Conservation (phyloP, 768 basidiomycete species). For the Lyophyllum atratum region DNA sequence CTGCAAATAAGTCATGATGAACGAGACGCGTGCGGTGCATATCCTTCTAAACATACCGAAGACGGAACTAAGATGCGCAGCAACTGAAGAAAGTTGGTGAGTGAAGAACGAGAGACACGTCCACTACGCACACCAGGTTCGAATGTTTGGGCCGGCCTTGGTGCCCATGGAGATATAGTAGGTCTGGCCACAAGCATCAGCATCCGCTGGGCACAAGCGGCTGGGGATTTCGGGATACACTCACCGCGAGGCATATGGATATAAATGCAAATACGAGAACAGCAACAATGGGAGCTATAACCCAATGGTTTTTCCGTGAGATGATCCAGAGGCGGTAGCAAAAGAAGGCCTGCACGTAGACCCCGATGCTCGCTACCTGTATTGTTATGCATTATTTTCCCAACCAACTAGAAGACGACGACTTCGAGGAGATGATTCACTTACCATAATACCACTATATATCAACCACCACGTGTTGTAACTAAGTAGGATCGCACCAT, state of each 20-base stretch:
- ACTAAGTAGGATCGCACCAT: constrained; percentile 27
- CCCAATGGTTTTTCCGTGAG: constrained; percentile 22
- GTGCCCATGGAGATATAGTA: constrained; percentile 24
- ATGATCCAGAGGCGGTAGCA: constrained; percentile 31
- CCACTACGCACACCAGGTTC: constrained; percentile 27
- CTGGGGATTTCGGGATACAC: neutral
- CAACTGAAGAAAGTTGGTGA: constrained; percentile 19
- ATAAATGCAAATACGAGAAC: constrained; percentile 30
- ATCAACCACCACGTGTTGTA: constrained; percentile 35
- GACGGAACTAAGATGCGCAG: constrained; percentile 26
- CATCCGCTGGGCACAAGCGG: too few relatives aligned
- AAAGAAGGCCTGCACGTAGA: constrained; percentile 35
- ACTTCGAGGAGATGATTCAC: neutral
- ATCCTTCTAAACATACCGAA: constrained; percentile 26
- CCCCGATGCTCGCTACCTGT: constrained; percentile 32
- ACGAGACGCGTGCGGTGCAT: too few relatives aligned
- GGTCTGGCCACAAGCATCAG: constrained; percentile 18
- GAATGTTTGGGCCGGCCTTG: constrained; percentile 11
- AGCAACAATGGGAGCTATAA: constrained; percentile 21
- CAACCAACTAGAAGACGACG: neutral
- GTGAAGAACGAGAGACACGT: neutral
- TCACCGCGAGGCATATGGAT: constrained; percentile 27
- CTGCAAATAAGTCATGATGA: constrained; percentile 13
- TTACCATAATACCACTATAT: constrained; percentile 30
- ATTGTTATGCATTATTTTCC: too few relatives aligned